These are phyloP conservation scores for Penicillium sp. DNA, from an alignment of 2,329 filamentous ascomycete genomes.

Conservation along the genomic window DNA sequence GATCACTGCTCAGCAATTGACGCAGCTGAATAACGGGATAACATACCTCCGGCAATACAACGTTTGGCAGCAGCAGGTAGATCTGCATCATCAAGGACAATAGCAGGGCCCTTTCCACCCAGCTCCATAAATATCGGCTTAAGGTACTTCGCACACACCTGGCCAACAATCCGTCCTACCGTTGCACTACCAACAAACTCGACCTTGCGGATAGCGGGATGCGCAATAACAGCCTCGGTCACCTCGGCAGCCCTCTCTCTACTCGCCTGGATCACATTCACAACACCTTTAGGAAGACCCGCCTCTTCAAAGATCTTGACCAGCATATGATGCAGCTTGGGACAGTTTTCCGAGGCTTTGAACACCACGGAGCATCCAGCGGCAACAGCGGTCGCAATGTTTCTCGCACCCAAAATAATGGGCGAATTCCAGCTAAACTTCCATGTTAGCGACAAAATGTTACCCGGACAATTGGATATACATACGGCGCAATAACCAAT, in stretches of 20 bases:
- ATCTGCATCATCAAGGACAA: slow-evolving; percentile 16
- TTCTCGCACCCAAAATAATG: not conserved
- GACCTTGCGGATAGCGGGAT: slow-evolving; percentile 7
- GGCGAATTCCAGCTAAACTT: not conserved
- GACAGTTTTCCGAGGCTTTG: slow-evolving; percentile 56
- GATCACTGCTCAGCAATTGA: too few relatives aligned
- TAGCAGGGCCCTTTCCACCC: slow-evolving; percentile 11
- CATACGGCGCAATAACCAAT: not conserved
- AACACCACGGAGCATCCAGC: slow-evolving; percentile 1
- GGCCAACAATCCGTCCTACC: slow-evolving; percentile 10
- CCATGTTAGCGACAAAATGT: not conserved
- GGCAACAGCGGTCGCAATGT: not conserved
- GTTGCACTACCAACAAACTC: slow-evolving; percentile 14
- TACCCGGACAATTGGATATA: not conserved
- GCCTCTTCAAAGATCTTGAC: slow-evolving; percentile 62
- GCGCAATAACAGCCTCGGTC: slow-evolving; percentile 8
- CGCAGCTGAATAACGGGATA: not conserved
- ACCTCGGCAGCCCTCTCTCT: slow-evolving; percentile 43
- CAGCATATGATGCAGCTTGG: slow-evolving; percentile 59
- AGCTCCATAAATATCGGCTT: slow-evolving; percentile 15
- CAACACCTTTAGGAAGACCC: slow-evolving; percentile 69
- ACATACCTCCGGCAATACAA: slow-evolving; percentile 2
- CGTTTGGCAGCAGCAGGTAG: slow-evolving; percentile 8
- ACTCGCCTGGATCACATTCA: slow-evolving; percentile 66
- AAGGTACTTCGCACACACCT: slow-evolving; percentile 3